These are phyloP conservation scores for Diaporthe helianthi DNA, from an alignment of 2,329 filamentous ascomycete species.

Conservation along the genomic window DNA sequence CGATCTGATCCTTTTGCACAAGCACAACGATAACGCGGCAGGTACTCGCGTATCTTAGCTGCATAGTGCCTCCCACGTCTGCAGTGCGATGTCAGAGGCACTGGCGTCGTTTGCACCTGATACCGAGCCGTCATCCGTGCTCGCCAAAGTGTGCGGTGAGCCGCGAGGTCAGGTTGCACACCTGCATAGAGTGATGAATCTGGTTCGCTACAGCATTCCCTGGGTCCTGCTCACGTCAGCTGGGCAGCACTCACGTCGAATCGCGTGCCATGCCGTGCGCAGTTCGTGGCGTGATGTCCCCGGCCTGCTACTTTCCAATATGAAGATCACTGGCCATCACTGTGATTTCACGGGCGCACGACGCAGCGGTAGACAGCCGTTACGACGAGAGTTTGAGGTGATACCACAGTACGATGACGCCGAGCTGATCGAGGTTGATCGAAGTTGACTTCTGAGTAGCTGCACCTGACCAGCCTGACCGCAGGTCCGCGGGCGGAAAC, in stretches of 20 bases:
- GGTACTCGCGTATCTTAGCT: conserved; percentile 26
- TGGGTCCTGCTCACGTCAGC: conserved; percentile 33
- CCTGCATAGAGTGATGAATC: background rate
- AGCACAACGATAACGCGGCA: conserved; percentile 28
- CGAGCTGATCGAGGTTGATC: conserved; percentile 7
- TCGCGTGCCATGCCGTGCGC: conserved; percentile 31
- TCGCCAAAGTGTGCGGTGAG: conserved; percentile 1
- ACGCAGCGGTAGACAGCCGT: conserved; percentile 18
- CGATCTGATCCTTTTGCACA: conserved; percentile 17
- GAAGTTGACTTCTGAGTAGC: background rate
- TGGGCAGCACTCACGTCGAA: conserved; percentile 20
- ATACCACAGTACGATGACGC: conserved; percentile 10
- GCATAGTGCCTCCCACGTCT: conserved; percentile 25
- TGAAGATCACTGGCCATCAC: background rate
- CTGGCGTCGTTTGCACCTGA: conserved; percentile 15
- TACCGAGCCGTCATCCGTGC: conserved; percentile 26
- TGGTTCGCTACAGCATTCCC: conserved; percentile 12
- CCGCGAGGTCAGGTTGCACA: conserved; percentile 16
- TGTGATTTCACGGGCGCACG: background rate
- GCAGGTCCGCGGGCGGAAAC: background rate
- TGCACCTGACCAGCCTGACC: background rate
- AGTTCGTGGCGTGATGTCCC: conserved; percentile 12
- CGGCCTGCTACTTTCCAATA: background rate
- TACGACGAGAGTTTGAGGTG: conserved; percentile 8
- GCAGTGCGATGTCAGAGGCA: conserved; percentile 32